Evolutionary conservation across 148 eudicot species (phyloP).

Genomic region (Arctostaphylos glauca): DNA sequence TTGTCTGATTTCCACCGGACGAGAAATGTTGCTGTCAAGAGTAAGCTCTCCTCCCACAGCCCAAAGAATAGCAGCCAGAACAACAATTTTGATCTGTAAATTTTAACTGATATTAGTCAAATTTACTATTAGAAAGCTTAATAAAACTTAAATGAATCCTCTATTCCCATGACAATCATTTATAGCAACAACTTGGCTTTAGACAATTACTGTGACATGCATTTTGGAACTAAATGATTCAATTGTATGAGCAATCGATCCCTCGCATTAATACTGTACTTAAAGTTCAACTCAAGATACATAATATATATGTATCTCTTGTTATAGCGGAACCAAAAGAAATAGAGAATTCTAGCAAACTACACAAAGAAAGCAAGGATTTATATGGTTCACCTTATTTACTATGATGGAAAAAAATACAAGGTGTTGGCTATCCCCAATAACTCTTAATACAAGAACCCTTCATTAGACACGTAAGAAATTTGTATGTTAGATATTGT

Average conservation of each 20-base stretch:
- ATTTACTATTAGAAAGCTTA: not conserved
- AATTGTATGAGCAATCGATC: not conserved
- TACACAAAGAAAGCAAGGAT: not conserved
- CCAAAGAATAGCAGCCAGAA: constrained; percentile 7
- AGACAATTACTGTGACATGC: not conserved
- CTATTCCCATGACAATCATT: not conserved
- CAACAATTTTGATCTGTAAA: not conserved
- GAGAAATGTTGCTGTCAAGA: not conserved
- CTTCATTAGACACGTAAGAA: not conserved
- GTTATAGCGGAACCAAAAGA: not conserved
- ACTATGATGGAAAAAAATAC: not conserved
- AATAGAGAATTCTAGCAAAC: not conserved
- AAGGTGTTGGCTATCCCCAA: not conserved
- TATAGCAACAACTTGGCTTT: not conserved
- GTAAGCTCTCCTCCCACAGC: constrained; percentile 9
- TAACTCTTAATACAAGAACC: constrained; percentile 1
- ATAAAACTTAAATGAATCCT: not conserved
- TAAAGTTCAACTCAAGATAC: not conserved
- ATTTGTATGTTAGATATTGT: not conserved
- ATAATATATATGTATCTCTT: not conserved
- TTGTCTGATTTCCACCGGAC: not conserved
- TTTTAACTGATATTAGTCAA: not conserved
- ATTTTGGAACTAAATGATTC: not conserved
- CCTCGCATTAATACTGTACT: not conserved
- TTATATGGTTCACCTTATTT: not conserved